Conservation (phyloP, 1,284 basidiomycete genomes). For the Fomes fomentarius region DNA sequence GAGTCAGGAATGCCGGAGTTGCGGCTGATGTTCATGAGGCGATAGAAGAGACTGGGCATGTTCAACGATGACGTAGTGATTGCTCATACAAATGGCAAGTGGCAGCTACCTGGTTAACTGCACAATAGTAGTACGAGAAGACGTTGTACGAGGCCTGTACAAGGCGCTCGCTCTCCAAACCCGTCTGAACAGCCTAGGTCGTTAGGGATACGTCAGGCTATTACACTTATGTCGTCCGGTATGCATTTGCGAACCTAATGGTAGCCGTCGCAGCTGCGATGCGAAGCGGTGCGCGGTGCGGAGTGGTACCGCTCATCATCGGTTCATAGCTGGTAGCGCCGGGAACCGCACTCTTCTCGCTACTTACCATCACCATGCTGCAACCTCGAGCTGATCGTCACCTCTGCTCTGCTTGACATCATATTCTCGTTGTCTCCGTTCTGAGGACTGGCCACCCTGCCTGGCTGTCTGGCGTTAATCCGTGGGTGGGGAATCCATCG, state of each 20-base stretch:
- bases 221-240: not conserved
- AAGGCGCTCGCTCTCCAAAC: constrained; percentile 10
- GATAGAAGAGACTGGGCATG: constrained; percentile 19
- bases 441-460: too few relatives aligned
- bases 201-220: not conserved
- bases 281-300: too few relatives aligned
- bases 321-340: too few relatives aligned
- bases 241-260: not conserved
- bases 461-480: not conserved
- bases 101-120: constrained; percentile 6
- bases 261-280: too few relatives aligned
- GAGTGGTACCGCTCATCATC: too few relatives aligned
- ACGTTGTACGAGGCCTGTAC: constrained; percentile 19
- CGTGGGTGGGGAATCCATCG: not conserved
- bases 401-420: not conserved
- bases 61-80: constrained; percentile 16
- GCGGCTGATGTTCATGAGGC: constrained; percentile 4
- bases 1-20: not conserved
- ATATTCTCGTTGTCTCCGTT: not conserved
- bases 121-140: too few relatives aligned
- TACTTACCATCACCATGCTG: constrained; percentile 16
- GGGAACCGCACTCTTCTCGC: not conserved
- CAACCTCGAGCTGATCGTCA: not conserved
- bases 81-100: constrained; percentile 14
- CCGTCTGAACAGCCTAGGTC: constrained; percentile 8